Conservation (phyloP, 1,284 basidiomycete genomes). For the Naganishia cerealis region DNA sequence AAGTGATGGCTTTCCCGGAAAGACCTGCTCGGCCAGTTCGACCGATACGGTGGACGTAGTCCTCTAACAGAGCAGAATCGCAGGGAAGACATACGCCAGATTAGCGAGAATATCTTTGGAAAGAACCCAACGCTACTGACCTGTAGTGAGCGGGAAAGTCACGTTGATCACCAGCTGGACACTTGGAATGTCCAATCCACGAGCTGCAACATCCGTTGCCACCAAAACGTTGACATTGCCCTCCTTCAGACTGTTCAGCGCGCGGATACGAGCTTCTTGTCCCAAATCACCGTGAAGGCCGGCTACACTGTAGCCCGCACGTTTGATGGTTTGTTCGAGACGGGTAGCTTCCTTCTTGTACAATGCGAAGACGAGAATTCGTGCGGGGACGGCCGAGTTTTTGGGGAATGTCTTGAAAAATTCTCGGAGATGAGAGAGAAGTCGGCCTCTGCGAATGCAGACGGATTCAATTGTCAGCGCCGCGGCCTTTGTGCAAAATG, state of each 20-base stretch:
- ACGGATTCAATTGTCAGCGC: not conserved
- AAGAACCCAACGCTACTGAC: conserved; percentile 48
- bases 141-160: conserved; percentile 93
- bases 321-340: conserved; percentile 75
- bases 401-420: conserved; percentile 61
- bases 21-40: conserved; percentile 81
- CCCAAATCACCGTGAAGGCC: conserved; percentile 90
- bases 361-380: conserved; percentile 88
- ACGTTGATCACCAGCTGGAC: conserved; percentile 91
- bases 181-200: conserved; percentile 95
- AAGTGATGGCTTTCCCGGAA: conserved; percentile 88
- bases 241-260: conserved; percentile 84
- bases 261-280: conserved; percentile 80
- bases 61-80: conserved; percentile 42
- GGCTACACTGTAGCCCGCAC: conserved; percentile 80
- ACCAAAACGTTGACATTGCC: conserved; percentile 83
- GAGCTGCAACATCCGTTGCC: conserved; percentile 95
- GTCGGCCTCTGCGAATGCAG: conserved; percentile 63
- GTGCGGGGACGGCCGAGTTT: conserved; percentile 57
- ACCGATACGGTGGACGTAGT: conserved; percentile 91
- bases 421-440: conserved; percentile 65
- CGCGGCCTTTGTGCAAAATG: not conserved
- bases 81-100: not conserved
- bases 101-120: not conserved
- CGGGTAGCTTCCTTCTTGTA: conserved; percentile 97